These are phyloP conservation scores for Aureobasidium sp. DNA, from an alignment of 2,329 filamentous ascomycete genomes.

Conservation along the genomic window DNA sequence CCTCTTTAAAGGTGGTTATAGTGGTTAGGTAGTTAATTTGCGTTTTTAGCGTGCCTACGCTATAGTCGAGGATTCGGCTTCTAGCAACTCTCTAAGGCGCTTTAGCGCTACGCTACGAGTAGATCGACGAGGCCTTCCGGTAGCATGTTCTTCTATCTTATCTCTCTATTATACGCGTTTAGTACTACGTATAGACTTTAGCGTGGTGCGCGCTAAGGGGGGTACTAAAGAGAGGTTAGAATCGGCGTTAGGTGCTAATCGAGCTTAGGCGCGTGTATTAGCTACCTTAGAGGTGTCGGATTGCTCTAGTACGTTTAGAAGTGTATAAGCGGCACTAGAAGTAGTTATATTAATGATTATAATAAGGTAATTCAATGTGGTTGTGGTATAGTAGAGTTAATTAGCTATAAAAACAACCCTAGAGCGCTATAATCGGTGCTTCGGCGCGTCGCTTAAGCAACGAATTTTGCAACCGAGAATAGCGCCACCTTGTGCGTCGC, in stretches of 20 bases:
- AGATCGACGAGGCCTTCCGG: no score
- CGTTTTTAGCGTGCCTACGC: background rate
- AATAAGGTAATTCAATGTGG: background rate
- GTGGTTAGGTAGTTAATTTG: background rate
- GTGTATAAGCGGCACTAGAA: background rate
- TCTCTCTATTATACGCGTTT: no score
- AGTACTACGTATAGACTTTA: no score
- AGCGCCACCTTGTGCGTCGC: background rate
- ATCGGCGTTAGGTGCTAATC: no score
- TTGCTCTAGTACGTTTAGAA: background rate
- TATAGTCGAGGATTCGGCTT: background rate
- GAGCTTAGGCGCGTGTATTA: background rate
- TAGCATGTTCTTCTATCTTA: no score
- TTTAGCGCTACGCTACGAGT: background rate
- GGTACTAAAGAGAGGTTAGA: no score
- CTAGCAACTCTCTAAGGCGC: background rate
- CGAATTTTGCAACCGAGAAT: no score
- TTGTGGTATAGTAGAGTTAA: background rate
- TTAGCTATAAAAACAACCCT: background rate
- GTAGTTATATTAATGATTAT: background rate
- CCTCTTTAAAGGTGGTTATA: background rate
- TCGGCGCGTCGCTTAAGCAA: no score
- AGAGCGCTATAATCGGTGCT: no score
- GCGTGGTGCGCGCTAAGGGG: no score
- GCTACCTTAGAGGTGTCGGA: background rate